A percentile compares a stretch with the other conserved stretches of the same genome.
phyloP scores from a whole-genome alignment of 2,329 filamentous ascomycete genomes.

The Sporothrix mexicana region DNA sequence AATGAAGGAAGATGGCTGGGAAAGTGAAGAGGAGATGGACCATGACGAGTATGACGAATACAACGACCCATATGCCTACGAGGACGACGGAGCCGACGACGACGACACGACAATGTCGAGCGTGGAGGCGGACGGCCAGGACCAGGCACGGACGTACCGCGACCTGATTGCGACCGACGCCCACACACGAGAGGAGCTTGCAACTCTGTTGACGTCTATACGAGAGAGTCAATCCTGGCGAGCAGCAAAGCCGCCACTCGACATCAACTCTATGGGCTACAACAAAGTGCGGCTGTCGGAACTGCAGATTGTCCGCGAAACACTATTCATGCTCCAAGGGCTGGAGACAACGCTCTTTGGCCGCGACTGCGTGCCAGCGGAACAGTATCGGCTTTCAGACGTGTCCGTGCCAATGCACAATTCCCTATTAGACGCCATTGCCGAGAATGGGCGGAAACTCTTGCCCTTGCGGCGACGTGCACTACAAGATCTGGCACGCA shows the following conservation, averaged over 20 bases:
- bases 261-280: neutral
- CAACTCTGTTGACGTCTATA: constrained; percentile 47
- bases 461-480: constrained; percentile 54
- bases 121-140: constrained; percentile 41
- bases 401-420: constrained; percentile 58
- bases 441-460: constrained; percentile 55
- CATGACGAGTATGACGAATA: constrained; percentile 67
- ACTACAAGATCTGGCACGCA: constrained; percentile 34
- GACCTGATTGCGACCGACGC: constrained; percentile 41
- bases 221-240: constrained; percentile 57
- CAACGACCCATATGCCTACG: constrained; percentile 46
- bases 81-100: constrained; percentile 70
- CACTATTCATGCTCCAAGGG: constrained; percentile 84
- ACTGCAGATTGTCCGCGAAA: constrained; percentile 74
- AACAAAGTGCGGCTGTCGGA: constrained; percentile 63
- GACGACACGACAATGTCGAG: constrained; percentile 56
- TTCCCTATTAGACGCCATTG: constrained; percentile 54
- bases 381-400: constrained; percentile 54
- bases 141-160: constrained; percentile 37
- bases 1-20: constrained; percentile 75
- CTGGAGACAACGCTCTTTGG: constrained; percentile 75
- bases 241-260: neutral
- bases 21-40: constrained; percentile 61
- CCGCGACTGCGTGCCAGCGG: constrained; percentile 47
- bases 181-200: constrained; percentile 42